A percentile compares a stretch with the other conserved stretches of the same genome.
These are phyloP conservation scores for Solanum hybrid DNA, from an alignment of 305 asterid species.

Conservation along the genomic window DNA sequence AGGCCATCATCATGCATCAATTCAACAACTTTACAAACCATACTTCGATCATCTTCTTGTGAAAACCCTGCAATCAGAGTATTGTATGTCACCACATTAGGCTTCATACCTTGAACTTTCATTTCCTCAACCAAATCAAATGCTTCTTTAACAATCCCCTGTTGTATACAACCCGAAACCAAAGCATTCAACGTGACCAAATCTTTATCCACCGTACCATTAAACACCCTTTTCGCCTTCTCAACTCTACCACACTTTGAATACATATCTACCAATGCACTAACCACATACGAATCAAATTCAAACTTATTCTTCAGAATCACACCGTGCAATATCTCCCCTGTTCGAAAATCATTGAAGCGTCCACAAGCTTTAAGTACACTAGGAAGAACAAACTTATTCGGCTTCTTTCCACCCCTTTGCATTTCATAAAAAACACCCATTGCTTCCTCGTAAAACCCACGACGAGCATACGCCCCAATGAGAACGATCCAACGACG, in stretches of 20 bases:
- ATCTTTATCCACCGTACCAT: slow-evolving; percentile 35
- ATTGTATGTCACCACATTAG: slow-evolving; percentile 57
- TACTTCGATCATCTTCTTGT: slow-evolving; percentile 32
- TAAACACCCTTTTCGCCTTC: slow-evolving; percentile 43
- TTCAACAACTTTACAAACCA: slow-evolving; percentile 26
- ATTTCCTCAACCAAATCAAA: slow-evolving; percentile 33
- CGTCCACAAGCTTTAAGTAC: slow-evolving; percentile 56
- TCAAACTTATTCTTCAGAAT: slow-evolving; percentile 30
- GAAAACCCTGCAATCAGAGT: slow-evolving; percentile 62
- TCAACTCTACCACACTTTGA: slow-evolving; percentile 42
- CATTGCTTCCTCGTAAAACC: slow-evolving; percentile 40
- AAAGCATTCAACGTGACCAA: slow-evolving; percentile 50
- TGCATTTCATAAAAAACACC: slow-evolving; percentile 33
- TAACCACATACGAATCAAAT: slow-evolving; percentile 37
- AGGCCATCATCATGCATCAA: slow-evolving; percentile 29
- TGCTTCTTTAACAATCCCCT: slow-evolving; percentile 27
- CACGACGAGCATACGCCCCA: slow-evolving; percentile 46
- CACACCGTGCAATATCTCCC: slow-evolving; percentile 36
- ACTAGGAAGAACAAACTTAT: slow-evolving; percentile 47
- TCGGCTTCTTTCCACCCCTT: slow-evolving; percentile 20
- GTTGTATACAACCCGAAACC: slow-evolving; percentile 50
- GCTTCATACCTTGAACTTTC: slow-evolving; percentile 30
- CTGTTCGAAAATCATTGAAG: slow-evolving; percentile 28
- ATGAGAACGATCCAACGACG: slow-evolving; percentile 45
- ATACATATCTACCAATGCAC: slow-evolving; percentile 59